phyloP scores from a whole-genome alignment of 352 stramenopile genomes.

The Blastocystis sp. region DNA sequence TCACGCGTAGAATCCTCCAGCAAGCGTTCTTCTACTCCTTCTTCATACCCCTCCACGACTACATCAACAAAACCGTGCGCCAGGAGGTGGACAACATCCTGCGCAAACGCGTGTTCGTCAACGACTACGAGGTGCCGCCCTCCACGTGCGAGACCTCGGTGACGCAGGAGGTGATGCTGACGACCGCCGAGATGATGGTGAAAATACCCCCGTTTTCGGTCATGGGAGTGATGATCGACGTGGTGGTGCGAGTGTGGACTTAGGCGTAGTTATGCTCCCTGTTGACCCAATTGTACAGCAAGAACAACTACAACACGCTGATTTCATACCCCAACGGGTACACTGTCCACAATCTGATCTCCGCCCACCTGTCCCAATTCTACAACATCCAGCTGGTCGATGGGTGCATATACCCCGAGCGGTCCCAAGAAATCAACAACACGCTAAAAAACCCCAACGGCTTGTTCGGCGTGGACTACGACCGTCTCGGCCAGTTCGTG shows the following conservation, averaged over 20 bases:
- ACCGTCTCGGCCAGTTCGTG: conserved; percentile 2
- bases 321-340: not conserved
- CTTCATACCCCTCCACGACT: not conserved
- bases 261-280: conserved; percentile 21
- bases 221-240: conserved; percentile 1
- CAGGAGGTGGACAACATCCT: conserved; percentile 1
- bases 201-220: not conserved
- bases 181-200: not conserved
- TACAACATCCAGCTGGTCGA: not conserved
- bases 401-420: conserved; percentile 21
- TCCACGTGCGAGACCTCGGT: too few species aligned
- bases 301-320: conserved; percentile 16
- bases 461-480: conserved; percentile 41
- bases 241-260: not conserved
- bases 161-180: not conserved
- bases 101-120: conserved; percentile 1
- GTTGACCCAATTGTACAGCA: conserved; percentile 5
- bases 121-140: not conserved
- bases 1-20: not conserved
- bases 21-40: conserved; percentile 1
- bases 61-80: not conserved
- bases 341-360: not conserved
- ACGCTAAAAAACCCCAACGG: not conserved
- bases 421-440: not conserved
- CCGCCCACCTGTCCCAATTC: not conserved